Conservation (phyloP, 2,329 filamentous ascomycete species). For the Lojkania enalia region DNA sequence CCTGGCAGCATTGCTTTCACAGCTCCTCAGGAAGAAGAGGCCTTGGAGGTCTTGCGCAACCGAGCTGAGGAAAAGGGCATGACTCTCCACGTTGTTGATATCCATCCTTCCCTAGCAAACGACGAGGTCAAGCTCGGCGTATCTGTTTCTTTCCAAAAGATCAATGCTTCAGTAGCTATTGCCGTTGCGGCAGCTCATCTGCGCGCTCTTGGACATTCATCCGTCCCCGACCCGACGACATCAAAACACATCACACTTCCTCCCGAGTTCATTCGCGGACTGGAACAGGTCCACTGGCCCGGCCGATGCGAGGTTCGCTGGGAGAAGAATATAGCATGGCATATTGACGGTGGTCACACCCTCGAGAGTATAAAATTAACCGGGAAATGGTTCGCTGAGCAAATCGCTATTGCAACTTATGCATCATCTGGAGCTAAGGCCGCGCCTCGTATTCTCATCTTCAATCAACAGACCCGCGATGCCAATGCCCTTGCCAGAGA, state of each 20-base stretch:
- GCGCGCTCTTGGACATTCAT: conserved; percentile 46
- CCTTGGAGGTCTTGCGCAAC: conserved; percentile 59
- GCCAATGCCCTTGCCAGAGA: conserved; percentile 66
- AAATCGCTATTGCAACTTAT: conserved; percentile 37
- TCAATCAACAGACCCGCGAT: conserved; percentile 91
- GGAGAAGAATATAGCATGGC: conserved; percentile 65
- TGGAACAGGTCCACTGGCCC: conserved; percentile 69
- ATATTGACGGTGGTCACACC: conserved; percentile 87
- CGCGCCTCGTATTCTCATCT: conserved; percentile 67
- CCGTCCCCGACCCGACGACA: conserved; percentile 42
- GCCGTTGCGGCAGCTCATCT: conserved; percentile 64
- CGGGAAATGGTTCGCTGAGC: conserved; percentile 72
- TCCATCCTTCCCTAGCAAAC: conserved; percentile 52
- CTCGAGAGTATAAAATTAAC: conserved; percentile 78
- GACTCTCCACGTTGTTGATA: conserved; percentile 52
- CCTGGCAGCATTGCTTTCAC: conserved; percentile 65
- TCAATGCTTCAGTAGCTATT: conserved; percentile 64
- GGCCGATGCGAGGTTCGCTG: conserved; percentile 76
- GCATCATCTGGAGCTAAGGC: conserved; percentile 13
- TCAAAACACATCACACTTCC: conserved; percentile 55
- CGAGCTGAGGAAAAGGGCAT: conserved; percentile 56
- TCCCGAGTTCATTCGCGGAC: conserved; percentile 63
- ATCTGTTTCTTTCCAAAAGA: conserved; percentile 64
- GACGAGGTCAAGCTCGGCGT: conserved; percentile 59
- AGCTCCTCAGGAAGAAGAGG: conserved; percentile 58